Conservation (phyloP, 495 filamentous ascomycete species). For the Penicillium daleae region DNA sequence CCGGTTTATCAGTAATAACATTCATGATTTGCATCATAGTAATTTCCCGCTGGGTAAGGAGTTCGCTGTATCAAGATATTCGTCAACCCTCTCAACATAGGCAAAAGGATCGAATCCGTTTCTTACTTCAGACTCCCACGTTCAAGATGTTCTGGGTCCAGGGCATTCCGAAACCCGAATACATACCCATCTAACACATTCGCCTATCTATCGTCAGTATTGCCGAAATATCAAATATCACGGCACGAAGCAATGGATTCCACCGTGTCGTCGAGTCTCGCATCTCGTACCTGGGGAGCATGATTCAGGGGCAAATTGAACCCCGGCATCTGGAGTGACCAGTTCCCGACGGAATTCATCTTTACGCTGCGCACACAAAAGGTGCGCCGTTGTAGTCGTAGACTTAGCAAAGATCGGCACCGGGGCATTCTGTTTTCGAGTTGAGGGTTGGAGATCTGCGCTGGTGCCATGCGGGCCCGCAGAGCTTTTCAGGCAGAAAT, state of each 20-base stretch:
- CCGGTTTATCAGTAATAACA: slow-evolving; percentile 48
- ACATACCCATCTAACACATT: neutral
- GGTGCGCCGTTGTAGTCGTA: slow-evolving; percentile 1
- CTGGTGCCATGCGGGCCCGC: neutral
- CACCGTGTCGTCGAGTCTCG: no score
- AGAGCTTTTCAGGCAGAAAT: neutral
- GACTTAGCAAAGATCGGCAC: neutral
- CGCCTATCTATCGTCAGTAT: slow-evolving; percentile 3
- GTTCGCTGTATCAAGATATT: slow-evolving; percentile 3
- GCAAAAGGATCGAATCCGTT: neutral
- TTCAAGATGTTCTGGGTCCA: slow-evolving; percentile 1
- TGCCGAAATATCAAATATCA: neutral
- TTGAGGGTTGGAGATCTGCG: neutral
- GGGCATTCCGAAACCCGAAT: slow-evolving; percentile 4
- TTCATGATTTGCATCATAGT: slow-evolving; percentile 44
- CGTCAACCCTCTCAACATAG: slow-evolving; percentile 1
- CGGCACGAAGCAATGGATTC: neutral
- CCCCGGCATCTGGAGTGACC: slow-evolving; percentile 17
- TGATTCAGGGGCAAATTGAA: slow-evolving; percentile 16
- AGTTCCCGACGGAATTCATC: slow-evolving; percentile 2
- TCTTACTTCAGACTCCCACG: slow-evolving; percentile 1
- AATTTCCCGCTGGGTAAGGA: slow-evolving; percentile 40
- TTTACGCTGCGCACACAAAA: neutral
- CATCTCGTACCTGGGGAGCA: neutral
- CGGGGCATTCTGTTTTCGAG: neutral